Base-by-base conservation (phyloP, 257 asterid genomes). In the Scutellaria baicalensis region DNA sequence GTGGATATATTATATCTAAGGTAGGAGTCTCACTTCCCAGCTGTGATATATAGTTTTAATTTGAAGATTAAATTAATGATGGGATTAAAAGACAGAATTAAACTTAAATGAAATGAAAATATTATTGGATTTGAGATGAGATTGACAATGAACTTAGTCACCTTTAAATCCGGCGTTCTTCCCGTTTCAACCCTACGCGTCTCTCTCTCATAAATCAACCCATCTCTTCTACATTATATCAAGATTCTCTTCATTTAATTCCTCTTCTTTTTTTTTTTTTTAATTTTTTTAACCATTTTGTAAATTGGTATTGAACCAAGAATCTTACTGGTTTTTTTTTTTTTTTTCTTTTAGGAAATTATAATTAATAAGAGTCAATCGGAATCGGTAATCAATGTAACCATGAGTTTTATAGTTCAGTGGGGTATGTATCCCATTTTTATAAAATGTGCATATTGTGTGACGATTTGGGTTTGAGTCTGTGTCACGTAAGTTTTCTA, bases 81-180 rank as follows among this genome's bases (percentile, higher is more conserved):
- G 20, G n/a, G 48, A 45, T 9, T 31, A 17, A 9, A 49, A 59
- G 36, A 65, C 38, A 50, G n/a, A n/a, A 66, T 44, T 45, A 1
- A 66, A 44, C 35, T 35, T 33, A 10, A 61, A 61, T 51, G 48
- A 62, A 52, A 68, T n/a, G n/a, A n/a, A n/a, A n/a, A n/a, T n/a
- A 47, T 52, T n/a, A n/a, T 52, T 9, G 10, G 31, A n/a, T n/a
- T 66, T 59, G 42, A 73, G 80, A 78, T 88, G n/a, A n/a, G n/a
- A n/a, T n/a, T n/a, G 62, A 75, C 40, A 27, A 72, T 75, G 91
- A 88, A 88, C 88, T 75, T 88, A 84, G 89, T 72, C 72, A 70
- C 76, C 76, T 76, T 64, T 47, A 50, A 23, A 38, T 70, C 69
- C 62, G 76, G 55, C 75, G 70, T 17, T 33, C 23, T 52, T 52